A percentile compares a stretch with the other conserved stretches of the same genome.
These are phyloP conservation scores for Fusarium multiceps DNA, from an alignment of 2,329 filamentous ascomycete species.

Conservation along the genomic window DNA sequence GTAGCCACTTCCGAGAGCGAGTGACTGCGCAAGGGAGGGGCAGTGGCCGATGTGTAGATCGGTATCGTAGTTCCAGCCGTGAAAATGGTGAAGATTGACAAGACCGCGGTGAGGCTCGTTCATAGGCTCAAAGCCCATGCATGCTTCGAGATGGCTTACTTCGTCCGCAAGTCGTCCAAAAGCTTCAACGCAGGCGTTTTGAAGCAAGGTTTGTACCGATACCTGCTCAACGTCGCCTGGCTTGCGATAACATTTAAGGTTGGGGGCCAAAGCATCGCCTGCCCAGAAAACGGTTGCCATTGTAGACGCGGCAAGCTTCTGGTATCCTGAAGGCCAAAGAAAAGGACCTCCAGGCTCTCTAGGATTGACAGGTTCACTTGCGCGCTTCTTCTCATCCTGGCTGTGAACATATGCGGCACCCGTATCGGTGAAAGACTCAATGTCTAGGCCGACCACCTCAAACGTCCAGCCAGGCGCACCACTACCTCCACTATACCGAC, in stretches of 20 bases:
- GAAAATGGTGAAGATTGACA: slow-evolving; percentile 53
- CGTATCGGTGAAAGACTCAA: slow-evolving; percentile 51
- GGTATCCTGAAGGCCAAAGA: slow-evolving; percentile 53
- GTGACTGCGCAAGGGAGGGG: slow-evolving; percentile 52
- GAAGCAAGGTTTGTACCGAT: slow-evolving; percentile 48
- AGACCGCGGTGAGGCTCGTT: slow-evolving; percentile 57
- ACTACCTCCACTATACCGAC: slow-evolving; percentile 56
- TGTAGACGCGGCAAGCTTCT: slow-evolving; percentile 52
- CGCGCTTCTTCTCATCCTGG: slow-evolving; percentile 49
- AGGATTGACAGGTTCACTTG: slow-evolving; percentile 41
- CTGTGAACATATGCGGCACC: slow-evolving; percentile 53
- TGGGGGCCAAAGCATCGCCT: slow-evolving; percentile 46
- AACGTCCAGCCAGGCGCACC: slow-evolving; percentile 58
- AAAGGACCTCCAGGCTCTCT: slow-evolving; percentile 52
- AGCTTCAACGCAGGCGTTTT: slow-evolving; percentile 50
- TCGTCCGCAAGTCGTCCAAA: slow-evolving; percentile 52
- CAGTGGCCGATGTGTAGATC: slow-evolving; percentile 57
- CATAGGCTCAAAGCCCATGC: slow-evolving; percentile 56
- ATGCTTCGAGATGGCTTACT: slow-evolving; percentile 49
- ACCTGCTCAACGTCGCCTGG: slow-evolving; percentile 35
- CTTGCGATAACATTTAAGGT: slow-evolving; percentile 40
- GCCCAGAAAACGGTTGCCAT: slow-evolving; percentile 48
- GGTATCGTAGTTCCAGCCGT: slow-evolving; percentile 56
- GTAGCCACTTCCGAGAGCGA: slow-evolving; percentile 56
- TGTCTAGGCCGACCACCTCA: slow-evolving; percentile 54